Percentiles rank a stretch among this genome's conserved stretches.
These are phyloP conservation scores for Kodamaea neixiangensis DNA, from an alignment of 805 yeast species.

Conservation along the genomic window DNA sequence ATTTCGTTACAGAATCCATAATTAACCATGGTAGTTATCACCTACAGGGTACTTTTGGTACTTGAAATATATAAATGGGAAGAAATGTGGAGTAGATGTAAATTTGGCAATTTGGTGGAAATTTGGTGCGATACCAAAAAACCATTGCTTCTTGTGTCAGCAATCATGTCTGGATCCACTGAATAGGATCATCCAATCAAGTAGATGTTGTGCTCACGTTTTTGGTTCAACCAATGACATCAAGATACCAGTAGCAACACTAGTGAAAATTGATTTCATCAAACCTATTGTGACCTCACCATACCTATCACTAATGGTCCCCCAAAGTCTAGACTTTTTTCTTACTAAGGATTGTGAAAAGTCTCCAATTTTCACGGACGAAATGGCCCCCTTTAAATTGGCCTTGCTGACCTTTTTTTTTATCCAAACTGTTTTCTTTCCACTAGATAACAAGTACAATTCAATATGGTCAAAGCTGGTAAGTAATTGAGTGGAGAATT, in stretches of 20 bases:
- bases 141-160: no score
- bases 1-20: neutral
- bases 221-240: neutral
- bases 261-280: neutral
- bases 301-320: neutral
- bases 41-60: slow-evolving; percentile 1
- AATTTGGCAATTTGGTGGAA: no score
- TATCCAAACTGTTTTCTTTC: slow-evolving; percentile 3
- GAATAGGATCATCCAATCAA: no score
- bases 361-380: slow-evolving; percentile 2
- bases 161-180: no score
- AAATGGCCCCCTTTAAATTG: slow-evolving; percentile 1
- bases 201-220: no score
- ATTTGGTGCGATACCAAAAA: no score
- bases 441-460: neutral
- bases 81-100: neutral
- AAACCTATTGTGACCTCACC: neutral
- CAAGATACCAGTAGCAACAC: no score
- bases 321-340: neutral
- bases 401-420: neutral
- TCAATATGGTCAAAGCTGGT: slow-evolving; percentile 66
- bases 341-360: neutral
- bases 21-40: neutral
- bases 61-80: neutral
- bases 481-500: slow-evolving; percentile 30